Evolutionary conservation across 192 early-diverging fungal species (phyloP).

Genomic region (Rhizophagus prolifer): DNA sequence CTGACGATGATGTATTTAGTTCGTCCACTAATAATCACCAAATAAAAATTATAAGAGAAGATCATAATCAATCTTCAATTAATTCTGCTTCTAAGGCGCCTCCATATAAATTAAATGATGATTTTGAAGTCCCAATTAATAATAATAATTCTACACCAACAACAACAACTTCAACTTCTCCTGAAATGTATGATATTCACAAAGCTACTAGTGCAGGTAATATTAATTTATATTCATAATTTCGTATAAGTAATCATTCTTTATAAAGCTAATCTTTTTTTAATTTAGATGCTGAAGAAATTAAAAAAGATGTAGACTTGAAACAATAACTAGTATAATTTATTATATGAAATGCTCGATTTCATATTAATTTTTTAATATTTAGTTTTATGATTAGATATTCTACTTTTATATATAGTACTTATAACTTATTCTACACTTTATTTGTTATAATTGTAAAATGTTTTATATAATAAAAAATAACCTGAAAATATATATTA

Average conservation of each 20-base stretch:
- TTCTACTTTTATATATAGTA: background rate
- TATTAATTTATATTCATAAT: background rate
- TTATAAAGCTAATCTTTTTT: background rate
- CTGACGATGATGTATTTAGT: background rate
- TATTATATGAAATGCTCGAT: background rate
- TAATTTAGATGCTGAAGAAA: background rate
- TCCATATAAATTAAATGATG: background rate
- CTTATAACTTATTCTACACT: background rate
- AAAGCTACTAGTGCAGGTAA: background rate
- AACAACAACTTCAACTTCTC: background rate
- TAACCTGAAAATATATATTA: too few species aligned
- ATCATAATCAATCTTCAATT: background rate
- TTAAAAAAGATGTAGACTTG: background rate
- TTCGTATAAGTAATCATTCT: background rate
- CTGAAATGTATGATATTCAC: background rate
- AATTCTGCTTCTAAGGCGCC: background rate
- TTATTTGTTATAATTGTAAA: background rate
- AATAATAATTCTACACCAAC: background rate
- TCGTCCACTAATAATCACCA: background rate
- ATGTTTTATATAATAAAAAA: too few species aligned
- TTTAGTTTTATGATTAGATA: background rate
- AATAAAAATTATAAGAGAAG: background rate
- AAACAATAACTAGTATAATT: background rate
- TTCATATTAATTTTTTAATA: background rate
- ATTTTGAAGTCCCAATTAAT: background rate